These are phyloP conservation scores for Skeletonema menzelii DNA, from an alignment of 108 stramenopile species.

Conservation along the genomic window DNA sequence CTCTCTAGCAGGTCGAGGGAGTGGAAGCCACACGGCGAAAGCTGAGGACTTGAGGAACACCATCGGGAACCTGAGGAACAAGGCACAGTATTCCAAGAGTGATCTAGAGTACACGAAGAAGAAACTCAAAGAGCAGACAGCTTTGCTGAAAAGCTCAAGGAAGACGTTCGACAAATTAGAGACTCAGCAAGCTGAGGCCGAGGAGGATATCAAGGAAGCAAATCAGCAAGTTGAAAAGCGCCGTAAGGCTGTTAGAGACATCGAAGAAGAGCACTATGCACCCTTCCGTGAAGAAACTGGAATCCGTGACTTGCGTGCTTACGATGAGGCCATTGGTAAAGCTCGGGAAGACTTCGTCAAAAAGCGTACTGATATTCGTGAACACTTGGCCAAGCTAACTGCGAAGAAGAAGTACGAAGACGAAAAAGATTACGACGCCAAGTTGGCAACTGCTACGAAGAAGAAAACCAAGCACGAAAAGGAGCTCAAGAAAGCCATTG, in stretches of 20 bases:
- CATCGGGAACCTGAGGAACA: constrained; percentile 68
- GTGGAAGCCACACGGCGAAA: constrained; percentile 46
- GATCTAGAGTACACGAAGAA: constrained; percentile 78
- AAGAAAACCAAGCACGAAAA: constrained; percentile 57
- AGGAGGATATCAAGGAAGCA: constrained; percentile 58
- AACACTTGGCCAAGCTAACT: constrained; percentile 72
- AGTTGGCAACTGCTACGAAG: constrained; percentile 61
- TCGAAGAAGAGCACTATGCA: constrained; percentile 77
- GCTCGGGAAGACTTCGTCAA: constrained; percentile 78
- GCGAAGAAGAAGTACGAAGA: constrained; percentile 54
- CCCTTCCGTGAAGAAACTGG: constrained; percentile 85
- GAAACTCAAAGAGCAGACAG: constrained; percentile 70
- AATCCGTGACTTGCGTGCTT: constrained; percentile 78
- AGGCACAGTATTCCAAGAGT: constrained; percentile 71
- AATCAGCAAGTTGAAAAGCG: constrained; percentile 39
- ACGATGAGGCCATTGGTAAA: constrained; percentile 84
- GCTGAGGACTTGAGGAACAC: constrained; percentile 79
- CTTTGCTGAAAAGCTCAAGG: constrained; percentile 53
- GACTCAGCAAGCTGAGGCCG: constrained; percentile 42
- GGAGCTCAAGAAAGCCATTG: constrained; percentile 50
- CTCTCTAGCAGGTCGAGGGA: constrained; percentile 42
- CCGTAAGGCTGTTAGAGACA: constrained; percentile 61
- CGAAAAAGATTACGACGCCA: constrained; percentile 46
- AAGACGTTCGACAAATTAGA: constrained; percentile 56
- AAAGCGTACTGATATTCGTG: constrained; percentile 66